Evolutionary conservation across 805 yeast genomes (phyloP), one percentile per base, ranked within the genome.

Genomic region (Limtongozyma cylindracea): DNA sequence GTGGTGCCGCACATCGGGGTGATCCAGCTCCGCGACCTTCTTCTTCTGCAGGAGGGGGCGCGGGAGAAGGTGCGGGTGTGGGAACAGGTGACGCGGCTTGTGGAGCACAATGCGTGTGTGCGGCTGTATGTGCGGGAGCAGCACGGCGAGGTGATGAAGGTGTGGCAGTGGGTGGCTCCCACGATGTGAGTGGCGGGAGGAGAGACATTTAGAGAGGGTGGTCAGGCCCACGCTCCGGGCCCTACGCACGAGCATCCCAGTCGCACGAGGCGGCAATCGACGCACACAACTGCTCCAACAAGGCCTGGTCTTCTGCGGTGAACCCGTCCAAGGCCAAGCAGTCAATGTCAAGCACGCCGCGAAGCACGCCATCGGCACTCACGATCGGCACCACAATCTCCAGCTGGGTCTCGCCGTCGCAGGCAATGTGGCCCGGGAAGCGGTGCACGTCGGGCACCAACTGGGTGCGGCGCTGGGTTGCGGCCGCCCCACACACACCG

Each of bases 401-500:
- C 40, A 92, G 73, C 29, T 71, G 59, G 0, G 96, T 84, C 26
- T 69, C 92, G 1, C 93, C 92, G 45, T 88, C 98, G 46, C 98
- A 84, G 0, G 96, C 96, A 30, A 84, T 88, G 39, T 84, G 96
- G 1, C 91, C 91, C 0, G 92, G 91, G 34, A 64, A 78, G 31
- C 58, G 40, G 11, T 70, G 53, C 3, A 84, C 96, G 39, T 84
- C 62, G 1, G 56, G 52, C 8, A 84, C 94, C 5, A 80, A 36
- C 37, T 78, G 92, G 1, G 92, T 72, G 20, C 40, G 24, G 24
- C 43, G 42, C 1, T 49, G 29, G 0, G 37, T 28, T 0, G 91
- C 93, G 2, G 93, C 91, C 1, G 61, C 48, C 4, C 98, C 96
- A 47, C 96, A 88, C 1, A 84, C 96, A 9, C 98, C 98, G 26